These are phyloP conservation scores for Flaveria floridana DNA, from an alignment of 140 eudicot genomes.

Conservation along the genomic window DNA sequence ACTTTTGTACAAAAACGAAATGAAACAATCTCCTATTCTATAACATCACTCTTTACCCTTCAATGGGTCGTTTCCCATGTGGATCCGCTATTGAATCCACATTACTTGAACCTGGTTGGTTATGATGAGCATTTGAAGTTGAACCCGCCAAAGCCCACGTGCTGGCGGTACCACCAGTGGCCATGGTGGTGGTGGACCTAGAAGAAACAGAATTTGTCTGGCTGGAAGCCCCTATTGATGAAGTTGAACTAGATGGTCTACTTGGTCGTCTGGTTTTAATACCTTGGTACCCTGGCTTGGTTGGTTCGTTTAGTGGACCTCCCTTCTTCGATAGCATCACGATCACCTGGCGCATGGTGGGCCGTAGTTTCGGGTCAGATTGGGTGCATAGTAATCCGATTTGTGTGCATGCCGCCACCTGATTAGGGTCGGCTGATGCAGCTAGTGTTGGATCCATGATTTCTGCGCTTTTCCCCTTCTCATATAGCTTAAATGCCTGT, in stretches of 20 bases:
- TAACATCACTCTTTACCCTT: constrained; percentile 31
- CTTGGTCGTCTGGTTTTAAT: constrained; percentile 47
- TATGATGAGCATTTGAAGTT: constrained; percentile 25
- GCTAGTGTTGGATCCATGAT: constrained; percentile 17
- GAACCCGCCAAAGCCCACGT: constrained; percentile 34
- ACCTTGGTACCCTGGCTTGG: constrained; percentile 70
- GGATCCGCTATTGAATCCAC: constrained; percentile 42
- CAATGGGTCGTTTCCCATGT: constrained; percentile 66
- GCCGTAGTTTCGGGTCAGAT: constrained; percentile 19
- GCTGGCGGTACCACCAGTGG: constrained; percentile 32
- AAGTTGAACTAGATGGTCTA: constrained; percentile 41
- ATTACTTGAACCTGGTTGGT: constrained; percentile 19
- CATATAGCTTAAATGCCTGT: constrained; percentile 18
- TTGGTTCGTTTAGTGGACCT: constrained; percentile 67
- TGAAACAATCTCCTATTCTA: constrained; percentile 26
- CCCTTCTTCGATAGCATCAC: constrained; percentile 64
- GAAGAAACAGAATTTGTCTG: constrained; percentile 39
- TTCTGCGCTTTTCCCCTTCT: constrained; percentile 14
- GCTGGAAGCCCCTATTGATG: constrained; percentile 41
- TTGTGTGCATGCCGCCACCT: constrained; percentile 20
- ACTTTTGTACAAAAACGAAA: background rate
- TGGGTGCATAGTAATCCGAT: constrained; percentile 22
- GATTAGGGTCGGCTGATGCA: constrained; percentile 22
- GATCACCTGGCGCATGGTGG: constrained; percentile 58
- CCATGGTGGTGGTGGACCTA: constrained; percentile 37